phyloP scores from a whole-genome alignment of 2,329 filamentous ascomycete species.

The Curvularia sp. region DNA sequence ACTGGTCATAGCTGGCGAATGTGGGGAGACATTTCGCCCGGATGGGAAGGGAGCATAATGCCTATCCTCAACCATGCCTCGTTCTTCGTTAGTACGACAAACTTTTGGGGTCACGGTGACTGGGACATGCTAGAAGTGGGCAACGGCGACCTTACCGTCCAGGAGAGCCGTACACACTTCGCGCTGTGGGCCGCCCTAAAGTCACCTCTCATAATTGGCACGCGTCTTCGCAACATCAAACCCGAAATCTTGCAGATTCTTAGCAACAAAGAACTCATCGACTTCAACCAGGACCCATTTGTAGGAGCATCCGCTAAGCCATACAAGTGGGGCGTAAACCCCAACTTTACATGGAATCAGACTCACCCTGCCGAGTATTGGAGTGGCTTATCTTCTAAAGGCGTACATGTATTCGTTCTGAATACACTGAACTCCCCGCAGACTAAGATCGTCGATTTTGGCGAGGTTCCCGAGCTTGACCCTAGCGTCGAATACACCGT shows the following conservation, averaged over 20 bases:
- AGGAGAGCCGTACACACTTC: conserved; percentile 50
- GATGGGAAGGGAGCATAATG: conserved; percentile 30
- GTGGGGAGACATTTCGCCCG: conserved; percentile 34
- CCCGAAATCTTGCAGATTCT: conserved; percentile 52
- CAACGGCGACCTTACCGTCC: conserved; percentile 42
- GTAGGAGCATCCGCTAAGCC: conserved; percentile 51
- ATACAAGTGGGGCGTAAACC: conserved; percentile 59
- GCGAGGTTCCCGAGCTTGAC: conserved; percentile 33
- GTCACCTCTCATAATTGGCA: conserved; percentile 55
- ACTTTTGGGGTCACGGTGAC: conserved; percentile 38
- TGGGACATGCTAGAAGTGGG: conserved; percentile 50
- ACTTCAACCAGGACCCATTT: conserved; percentile 56
- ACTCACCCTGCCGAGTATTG: conserved; percentile 40
- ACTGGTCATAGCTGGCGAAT: conserved; percentile 46
- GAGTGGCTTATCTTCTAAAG: conserved; percentile 33
- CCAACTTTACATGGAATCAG: conserved; percentile 59
- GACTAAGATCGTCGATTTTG: conserved; percentile 26
- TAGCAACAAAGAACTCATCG: conserved; percentile 52
- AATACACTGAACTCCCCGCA: conserved; percentile 30
- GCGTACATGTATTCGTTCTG: conserved; percentile 37
- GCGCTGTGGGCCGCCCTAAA: conserved; percentile 54
- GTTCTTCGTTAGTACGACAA: conserved; percentile 27
- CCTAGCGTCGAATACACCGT: conserved; percentile 21
- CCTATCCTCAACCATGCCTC: conserved; percentile 34
- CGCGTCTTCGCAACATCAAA: conserved; percentile 49